A percentile compares a stretch with the other conserved stretches of the same genome.
Conservation (phyloP, 2,329 filamentous ascomycete genomes). For the Plenodomus tracheiphilus region DNA sequence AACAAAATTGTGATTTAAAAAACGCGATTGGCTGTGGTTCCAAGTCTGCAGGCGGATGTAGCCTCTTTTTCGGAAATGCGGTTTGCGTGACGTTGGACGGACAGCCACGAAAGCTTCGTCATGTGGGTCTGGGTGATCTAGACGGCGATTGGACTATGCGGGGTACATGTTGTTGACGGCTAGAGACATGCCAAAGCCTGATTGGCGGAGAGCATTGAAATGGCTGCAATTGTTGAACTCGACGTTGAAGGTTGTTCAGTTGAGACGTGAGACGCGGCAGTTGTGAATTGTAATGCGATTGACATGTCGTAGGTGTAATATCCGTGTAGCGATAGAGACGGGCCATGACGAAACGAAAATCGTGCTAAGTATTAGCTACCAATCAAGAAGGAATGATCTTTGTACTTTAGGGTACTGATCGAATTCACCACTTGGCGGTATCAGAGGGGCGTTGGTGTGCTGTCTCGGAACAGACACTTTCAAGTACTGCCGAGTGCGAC, state of each 20-base stretch:
- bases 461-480: not conserved
- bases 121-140: conserved; percentile 8
- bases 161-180: conserved; percentile 5
- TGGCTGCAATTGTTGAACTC: not conserved
- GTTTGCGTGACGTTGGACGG: conserved; percentile 8
- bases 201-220: conserved; percentile 9
- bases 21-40: conserved; percentile 6
- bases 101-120: conserved; percentile 9
- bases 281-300: not conserved
- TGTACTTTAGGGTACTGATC: no score
- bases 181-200: conserved; percentile 1
- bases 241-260: not conserved
- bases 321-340: not conserved
- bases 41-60: conserved; percentile 1
- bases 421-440: no score
- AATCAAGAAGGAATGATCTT: no score
- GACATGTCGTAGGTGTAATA: not conserved
- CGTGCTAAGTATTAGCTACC: not conserved
- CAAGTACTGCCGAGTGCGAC: not conserved
- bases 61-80: not conserved
- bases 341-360: not conserved
- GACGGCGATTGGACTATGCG: conserved; percentile 10
- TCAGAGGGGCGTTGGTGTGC: not conserved
- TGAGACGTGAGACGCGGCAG: not conserved
- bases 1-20: not conserved